Conservation (phyloP, 75 land plant genomes). For the Pinus taeda region DNA sequence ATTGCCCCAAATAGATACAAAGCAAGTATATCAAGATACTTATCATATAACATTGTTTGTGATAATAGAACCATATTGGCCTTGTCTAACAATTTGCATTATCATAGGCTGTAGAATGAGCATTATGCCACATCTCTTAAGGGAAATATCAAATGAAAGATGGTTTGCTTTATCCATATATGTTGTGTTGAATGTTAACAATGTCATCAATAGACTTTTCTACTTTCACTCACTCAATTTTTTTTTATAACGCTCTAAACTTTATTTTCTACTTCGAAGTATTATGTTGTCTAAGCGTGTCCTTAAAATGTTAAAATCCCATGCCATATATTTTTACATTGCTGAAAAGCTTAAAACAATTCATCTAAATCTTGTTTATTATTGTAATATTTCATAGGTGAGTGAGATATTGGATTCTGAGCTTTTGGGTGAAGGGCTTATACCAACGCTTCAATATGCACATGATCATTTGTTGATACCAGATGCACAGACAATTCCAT, state of each 20-base stretch:
- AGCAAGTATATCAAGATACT: too few relatives aligned
- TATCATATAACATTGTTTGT: too few relatives aligned
- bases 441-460: constrained; percentile 94
- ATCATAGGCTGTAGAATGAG: too few relatives aligned
- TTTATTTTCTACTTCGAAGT: neutral
- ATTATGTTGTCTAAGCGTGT: neutral
- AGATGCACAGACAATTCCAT: constrained; percentile 68
- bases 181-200: neutral
- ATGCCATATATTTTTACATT: neutral
- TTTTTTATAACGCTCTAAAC: neutral
- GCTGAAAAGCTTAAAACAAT: neutral
- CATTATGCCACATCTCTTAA: too few relatives aligned
- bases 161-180: neutral
- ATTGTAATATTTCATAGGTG: constrained; percentile 36
- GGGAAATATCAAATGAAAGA: too few relatives aligned
- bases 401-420: constrained; percentile 95
- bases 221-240: neutral
- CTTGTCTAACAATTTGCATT: too few relatives aligned
- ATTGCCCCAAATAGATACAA: too few relatives aligned
- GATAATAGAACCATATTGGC: too few relatives aligned
- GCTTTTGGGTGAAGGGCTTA: constrained; percentile 87
- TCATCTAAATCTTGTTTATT: neutral
- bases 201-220: neutral
- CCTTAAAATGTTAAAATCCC: neutral
- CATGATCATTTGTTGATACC: constrained; percentile 64